A percentile compares a stretch with the other conserved stretches of the same genome.
phyloP scores from a whole-genome alignment of 768 basidiomycete genomes.

The Boletus rufocinnamomeus region DNA sequence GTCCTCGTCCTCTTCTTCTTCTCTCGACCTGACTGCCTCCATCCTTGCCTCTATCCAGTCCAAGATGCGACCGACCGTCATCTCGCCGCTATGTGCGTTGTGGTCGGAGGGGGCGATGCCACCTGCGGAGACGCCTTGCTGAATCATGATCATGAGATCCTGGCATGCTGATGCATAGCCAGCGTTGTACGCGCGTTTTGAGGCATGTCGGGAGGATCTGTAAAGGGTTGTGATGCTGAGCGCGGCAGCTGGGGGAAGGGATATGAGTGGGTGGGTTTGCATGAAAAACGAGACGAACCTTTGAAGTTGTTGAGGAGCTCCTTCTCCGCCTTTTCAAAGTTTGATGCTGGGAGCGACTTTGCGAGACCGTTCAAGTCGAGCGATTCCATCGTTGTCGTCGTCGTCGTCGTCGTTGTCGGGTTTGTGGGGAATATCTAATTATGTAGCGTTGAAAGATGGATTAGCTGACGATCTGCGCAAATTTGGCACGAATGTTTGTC shows the following conservation, averaged over 20 bases:
- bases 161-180: constrained; percentile 81
- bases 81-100: constrained; percentile 53
- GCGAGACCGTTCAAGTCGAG: constrained; percentile 80
- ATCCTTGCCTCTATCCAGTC: constrained; percentile 84
- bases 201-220: constrained; percentile 72
- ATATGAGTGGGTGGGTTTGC: constrained; percentile 22
- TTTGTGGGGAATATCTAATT: not conserved
- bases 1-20: constrained; percentile 84
- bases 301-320: constrained; percentile 81
- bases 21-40: constrained; percentile 70
- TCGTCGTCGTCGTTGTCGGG: not conserved
- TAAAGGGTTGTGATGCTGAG: constrained; percentile 84
- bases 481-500: not conserved
- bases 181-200: constrained; percentile 78
- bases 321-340: constrained; percentile 76
- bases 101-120: constrained; percentile 44
- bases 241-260: constrained; percentile 61
- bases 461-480: constrained; percentile 7
- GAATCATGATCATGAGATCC: constrained; percentile 79
- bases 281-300: constrained; percentile 44
- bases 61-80: constrained; percentile 79
- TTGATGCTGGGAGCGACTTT: constrained; percentile 68
- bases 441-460: not conserved
- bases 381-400: constrained; percentile 56
- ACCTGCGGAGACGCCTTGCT: constrained; percentile 74